Evolutionary conservation across 345 rosid genomes (phyloP).

Genomic region (Eucalyptus sp.): DNA sequence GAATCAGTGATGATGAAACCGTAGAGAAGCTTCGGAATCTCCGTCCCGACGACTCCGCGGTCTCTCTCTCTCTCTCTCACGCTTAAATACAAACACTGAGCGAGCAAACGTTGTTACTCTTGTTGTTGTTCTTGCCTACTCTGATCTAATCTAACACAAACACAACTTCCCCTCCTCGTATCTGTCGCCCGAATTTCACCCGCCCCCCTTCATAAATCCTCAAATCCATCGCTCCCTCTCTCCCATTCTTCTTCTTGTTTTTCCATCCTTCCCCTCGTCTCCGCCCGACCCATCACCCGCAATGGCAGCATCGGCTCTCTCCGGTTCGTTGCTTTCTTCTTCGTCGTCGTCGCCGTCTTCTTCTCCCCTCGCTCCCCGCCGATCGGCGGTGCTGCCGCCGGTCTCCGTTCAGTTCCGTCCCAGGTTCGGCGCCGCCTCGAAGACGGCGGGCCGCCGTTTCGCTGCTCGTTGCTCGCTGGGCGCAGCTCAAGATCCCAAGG

Average conservation of each 20-base stretch:
- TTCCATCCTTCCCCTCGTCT: no score
- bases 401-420: neutral
- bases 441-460: neutral
- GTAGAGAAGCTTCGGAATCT: neutral
- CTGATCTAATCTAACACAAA: neutral
- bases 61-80: neutral
- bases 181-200: neutral
- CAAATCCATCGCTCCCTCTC: neutral
- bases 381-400: neutral
- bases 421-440: neutral
- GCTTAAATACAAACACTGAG: neutral
- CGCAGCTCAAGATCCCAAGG: slow-evolving; percentile 11
- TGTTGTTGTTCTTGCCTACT: neutral
- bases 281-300: neutral
- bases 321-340: neutral
- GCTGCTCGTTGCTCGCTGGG: slow-evolving; percentile 17
- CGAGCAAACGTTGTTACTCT: neutral
- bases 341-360: neutral
- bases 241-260: no score
- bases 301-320: neutral
- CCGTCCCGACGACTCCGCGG: neutral
- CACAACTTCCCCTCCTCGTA: neutral
- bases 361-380: neutral
- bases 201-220: neutral
- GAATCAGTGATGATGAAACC: neutral